phyloP scores from a whole-genome alignment of 192 early-diverging fungal genomes.

The Coemansia sp. region DNA sequence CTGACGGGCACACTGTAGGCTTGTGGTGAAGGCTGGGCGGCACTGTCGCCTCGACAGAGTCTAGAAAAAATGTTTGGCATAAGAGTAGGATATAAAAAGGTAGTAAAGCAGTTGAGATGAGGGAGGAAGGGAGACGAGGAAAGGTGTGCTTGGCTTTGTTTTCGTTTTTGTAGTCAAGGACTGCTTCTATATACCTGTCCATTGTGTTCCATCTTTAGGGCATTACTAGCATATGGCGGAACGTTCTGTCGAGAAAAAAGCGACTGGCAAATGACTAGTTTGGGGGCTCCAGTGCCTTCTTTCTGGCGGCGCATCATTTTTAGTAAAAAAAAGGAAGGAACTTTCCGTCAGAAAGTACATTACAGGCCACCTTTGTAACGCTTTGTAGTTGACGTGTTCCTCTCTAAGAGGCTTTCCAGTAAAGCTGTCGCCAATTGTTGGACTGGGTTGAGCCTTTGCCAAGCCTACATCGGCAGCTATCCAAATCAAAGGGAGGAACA shows the following conservation, averaged over 20 bases:
- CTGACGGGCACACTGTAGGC: background rate
- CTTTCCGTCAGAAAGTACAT: background rate
- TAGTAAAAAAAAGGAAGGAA: background rate
- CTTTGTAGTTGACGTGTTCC: background rate
- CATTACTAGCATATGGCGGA: background rate
- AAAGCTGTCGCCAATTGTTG: background rate
- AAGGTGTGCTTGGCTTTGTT: background rate
- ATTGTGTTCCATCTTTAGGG: background rate
- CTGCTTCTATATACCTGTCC: background rate
- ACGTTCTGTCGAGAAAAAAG: background rate
- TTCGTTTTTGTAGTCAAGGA: background rate
- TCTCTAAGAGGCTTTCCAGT: background rate
- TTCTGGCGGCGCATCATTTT: background rate
- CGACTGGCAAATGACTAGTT: background rate
- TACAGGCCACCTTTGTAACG: background rate
- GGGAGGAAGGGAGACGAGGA: background rate
- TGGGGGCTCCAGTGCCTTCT: background rate
- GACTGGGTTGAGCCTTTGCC: background rate
- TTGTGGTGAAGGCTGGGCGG: slow-evolving; percentile 5
- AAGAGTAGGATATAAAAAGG: background rate
- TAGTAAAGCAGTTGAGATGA: background rate
- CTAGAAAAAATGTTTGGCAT: slow-evolving; percentile 47
- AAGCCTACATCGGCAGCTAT: background rate
- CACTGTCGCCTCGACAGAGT: slow-evolving; percentile 11
- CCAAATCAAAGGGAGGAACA: background rate